phyloP scores from a whole-genome alignment of 495 filamentous ascomycete species.

The Penicillium goetzii region DNA sequence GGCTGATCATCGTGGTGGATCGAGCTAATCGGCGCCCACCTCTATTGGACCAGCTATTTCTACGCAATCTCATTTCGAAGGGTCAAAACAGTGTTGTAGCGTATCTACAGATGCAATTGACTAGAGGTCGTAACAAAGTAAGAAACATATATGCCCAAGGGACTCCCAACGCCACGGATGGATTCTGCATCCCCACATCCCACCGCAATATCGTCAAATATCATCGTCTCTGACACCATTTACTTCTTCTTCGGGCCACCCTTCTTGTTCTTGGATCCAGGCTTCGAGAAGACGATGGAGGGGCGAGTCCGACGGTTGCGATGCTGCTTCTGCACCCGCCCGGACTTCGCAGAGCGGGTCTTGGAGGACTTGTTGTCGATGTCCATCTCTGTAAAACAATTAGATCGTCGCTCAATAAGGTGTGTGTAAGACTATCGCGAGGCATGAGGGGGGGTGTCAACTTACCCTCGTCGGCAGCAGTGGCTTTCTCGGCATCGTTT shows the following conservation, averaged over 20 bases:
- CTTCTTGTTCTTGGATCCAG: conserved; percentile 35
- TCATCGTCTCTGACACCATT: conserved; percentile 20
- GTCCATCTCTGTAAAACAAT: conserved; percentile 44
- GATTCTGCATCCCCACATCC: conserved; percentile 12
- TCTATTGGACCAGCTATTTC: background rate
- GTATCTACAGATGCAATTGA: conserved; percentile 13
- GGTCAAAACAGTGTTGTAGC: background rate
- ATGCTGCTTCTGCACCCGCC: conserved; percentile 49
- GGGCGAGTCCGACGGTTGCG: conserved; percentile 45
- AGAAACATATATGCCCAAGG: conserved; percentile 11
- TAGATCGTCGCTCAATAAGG: conserved; percentile 3
- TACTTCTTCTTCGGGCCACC: conserved; percentile 37
- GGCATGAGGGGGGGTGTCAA: background rate
- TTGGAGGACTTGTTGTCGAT: conserved; percentile 34
- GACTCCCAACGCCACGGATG: conserved; percentile 27
- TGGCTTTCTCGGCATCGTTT: conserved; percentile 23
- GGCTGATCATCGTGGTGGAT: background rate
- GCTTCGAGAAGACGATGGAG: conserved; percentile 48
- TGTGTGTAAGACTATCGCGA: background rate
- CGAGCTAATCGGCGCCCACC: background rate
- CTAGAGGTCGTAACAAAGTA: background rate
- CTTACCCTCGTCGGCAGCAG: conserved; percentile 34
- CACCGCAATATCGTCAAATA: background rate
- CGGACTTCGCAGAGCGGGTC: conserved; percentile 32
- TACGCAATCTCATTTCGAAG: background rate